Evolutionary conservation across 192 early-diverging fungal species (phyloP).

Genomic region (Coemansia sp.): DNA sequence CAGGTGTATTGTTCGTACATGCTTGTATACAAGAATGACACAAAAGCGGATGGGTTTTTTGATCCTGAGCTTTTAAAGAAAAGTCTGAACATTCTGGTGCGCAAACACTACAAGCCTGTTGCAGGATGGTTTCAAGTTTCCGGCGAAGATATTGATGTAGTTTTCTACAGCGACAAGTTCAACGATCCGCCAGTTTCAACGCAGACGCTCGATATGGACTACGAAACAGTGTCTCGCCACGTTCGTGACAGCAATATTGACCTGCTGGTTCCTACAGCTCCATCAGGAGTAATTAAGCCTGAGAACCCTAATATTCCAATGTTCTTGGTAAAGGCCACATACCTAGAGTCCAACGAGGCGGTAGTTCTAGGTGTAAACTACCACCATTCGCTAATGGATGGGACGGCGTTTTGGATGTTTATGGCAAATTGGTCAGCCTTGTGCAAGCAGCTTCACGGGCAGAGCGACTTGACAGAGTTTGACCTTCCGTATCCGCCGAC

Average conservation of each 20-base stretch:
- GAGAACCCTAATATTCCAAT: constrained; percentile 34
- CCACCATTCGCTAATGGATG: constrained; percentile 53
- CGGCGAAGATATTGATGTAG: constrained; percentile 33
- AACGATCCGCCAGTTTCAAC: constrained; percentile 43
- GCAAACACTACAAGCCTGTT: constrained; percentile 41
- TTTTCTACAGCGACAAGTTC: constrained; percentile 25
- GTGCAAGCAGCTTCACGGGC: constrained; percentile 15
- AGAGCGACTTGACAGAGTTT: not conserved
- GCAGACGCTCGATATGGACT: constrained; percentile 30
- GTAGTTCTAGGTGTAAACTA: constrained; percentile 40
- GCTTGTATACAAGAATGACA: constrained; percentile 30
- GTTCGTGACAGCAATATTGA: constrained; percentile 33
- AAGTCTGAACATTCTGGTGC: constrained; percentile 24
- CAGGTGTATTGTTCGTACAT: constrained; percentile 55
- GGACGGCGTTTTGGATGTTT: constrained; percentile 46
- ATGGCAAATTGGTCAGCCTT: constrained; percentile 49
- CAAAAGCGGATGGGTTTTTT: constrained; percentile 18
- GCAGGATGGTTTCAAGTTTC: constrained; percentile 39
- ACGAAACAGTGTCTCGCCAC: constrained; percentile 7
- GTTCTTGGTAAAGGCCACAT: constrained; percentile 42
- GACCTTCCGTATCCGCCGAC: constrained; percentile 33
- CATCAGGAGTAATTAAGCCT: constrained; percentile 9
- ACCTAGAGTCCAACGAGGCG: constrained; percentile 21
- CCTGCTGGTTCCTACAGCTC: constrained; percentile 30
- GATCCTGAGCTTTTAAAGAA: constrained; percentile 14